phyloP scores from a whole-genome alignment of 306 rosid species.

The Lathyrus oleraceus region DNA sequence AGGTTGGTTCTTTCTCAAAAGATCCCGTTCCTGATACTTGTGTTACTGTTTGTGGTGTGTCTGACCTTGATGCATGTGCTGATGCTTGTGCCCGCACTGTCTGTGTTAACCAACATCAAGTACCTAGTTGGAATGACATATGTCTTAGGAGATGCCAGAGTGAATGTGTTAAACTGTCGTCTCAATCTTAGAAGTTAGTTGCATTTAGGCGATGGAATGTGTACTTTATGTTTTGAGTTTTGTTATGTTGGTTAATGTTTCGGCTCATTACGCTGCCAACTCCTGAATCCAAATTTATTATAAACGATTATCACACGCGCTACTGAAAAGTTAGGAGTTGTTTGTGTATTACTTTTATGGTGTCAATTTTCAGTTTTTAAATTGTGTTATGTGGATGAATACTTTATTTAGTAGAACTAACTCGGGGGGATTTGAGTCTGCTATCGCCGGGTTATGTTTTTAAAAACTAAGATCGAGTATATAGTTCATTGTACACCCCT shows the following conservation, averaged over 20 bases:
- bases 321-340: too few relatives aligned
- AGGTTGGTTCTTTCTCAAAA: conserved; percentile 89
- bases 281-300: conserved; percentile 20
- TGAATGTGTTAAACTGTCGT: conserved; percentile 85
- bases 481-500: background rate
- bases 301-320: background rate
- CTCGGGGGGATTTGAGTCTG: too few relatives aligned
- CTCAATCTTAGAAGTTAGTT: conserved; percentile 50
- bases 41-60: conserved; percentile 91
- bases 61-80: conserved; percentile 89
- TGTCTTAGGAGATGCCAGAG: conserved; percentile 95
- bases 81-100: conserved; percentile 96
- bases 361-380: too few relatives aligned
- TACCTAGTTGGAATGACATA: conserved; percentile 86
- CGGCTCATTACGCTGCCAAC: conserved; percentile 1
- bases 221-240: conserved; percentile 26
- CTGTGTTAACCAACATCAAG: conserved; percentile 92
- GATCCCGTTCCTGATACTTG: conserved; percentile 96
- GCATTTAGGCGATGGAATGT: conserved; percentile 11
- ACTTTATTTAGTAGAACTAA: too few relatives aligned
- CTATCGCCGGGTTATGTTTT: too few relatives aligned
- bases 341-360: too few relatives aligned
- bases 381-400: too few relatives aligned
- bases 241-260: conserved; percentile 25
- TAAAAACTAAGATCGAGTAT: background rate